Conservation (phyloP, 495 filamentous ascomycete genomes). For the Penicillium crystallinum region DNA sequence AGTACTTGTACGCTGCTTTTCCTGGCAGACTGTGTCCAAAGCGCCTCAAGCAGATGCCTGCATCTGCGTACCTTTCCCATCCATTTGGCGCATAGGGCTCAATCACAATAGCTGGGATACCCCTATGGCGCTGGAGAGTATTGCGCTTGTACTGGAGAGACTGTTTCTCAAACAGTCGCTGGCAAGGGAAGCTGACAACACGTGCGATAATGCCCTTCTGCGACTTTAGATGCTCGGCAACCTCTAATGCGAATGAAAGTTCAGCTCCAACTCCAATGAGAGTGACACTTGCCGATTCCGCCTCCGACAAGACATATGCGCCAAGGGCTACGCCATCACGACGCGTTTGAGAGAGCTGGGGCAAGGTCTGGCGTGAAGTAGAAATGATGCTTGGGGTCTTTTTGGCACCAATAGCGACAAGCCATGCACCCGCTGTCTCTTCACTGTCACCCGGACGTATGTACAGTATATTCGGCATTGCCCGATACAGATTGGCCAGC, state of each 20-base stretch:
- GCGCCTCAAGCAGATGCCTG: conserved; percentile 39
- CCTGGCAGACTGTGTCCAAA: conserved; percentile 50
- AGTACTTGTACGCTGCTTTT: conserved; percentile 48
- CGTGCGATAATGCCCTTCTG: conserved; percentile 38
- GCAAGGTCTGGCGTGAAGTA: conserved; percentile 41
- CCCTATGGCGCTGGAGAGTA: conserved; percentile 29
- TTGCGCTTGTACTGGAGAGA: conserved; percentile 42
- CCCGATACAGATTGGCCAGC: conserved; percentile 50
- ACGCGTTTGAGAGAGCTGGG: conserved; percentile 37
- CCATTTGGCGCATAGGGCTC: conserved; percentile 53
- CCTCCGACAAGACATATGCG: conserved; percentile 46
- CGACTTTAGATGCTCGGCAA: conserved; percentile 27
- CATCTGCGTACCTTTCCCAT: conserved; percentile 57
- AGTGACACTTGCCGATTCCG: conserved; percentile 38
- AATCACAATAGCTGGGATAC: conserved; percentile 45
- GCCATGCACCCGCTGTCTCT: conserved; percentile 52
- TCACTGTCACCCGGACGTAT: conserved; percentile 54
- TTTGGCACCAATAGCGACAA: conserved; percentile 42
- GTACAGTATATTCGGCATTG: conserved; percentile 58
- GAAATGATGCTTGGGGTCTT: conserved; percentile 45
- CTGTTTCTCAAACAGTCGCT: conserved; percentile 50
- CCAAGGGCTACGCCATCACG: conserved; percentile 38
- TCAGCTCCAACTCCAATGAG: conserved; percentile 48
- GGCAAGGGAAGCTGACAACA: conserved; percentile 52
- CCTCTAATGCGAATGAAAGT: conserved; percentile 41